These are phyloP conservation scores for Kentomonas sorsogonicus DNA, from an alignment of 208 protist species.

Conservation along the genomic window DNA sequence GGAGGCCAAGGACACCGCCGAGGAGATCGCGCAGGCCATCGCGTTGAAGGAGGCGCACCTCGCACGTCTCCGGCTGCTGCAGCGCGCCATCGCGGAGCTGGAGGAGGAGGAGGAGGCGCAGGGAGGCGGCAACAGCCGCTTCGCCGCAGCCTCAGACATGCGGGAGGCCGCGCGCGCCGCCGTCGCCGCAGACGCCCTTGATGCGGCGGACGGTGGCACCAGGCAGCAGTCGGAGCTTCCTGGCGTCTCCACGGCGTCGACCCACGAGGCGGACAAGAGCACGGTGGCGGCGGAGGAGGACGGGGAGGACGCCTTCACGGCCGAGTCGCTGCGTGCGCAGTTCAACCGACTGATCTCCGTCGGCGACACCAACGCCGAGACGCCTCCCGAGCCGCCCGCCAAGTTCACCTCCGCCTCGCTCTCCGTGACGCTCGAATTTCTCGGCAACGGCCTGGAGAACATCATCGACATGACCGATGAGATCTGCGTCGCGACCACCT, in stretches of 20 bases:
- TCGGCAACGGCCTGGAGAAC: conserved; percentile 34
- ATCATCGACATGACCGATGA: conserved; percentile 50
- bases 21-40: no score
- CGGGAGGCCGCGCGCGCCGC: neutral
- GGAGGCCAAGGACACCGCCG: no score
- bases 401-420: conserved; percentile 57
- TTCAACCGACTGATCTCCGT: conserved; percentile 10
- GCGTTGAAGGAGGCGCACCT: no score
- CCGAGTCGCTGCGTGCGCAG: conserved; percentile 14
- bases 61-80: no score
- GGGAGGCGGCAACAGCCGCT: conserved; percentile 15
- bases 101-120: conserved; percentile 28
- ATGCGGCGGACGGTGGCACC: neutral
- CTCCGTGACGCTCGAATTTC: conserved; percentile 45
- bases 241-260: neutral
- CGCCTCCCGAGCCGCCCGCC: conserved; percentile 30
- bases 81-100: no score
- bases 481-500: conserved; percentile 54
- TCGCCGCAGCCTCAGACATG: neutral
- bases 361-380: conserved; percentile 13
- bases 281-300: neutral
- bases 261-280: neutral
- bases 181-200: neutral
- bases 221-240: neutral
- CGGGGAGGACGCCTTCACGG: conserved; percentile 15